Conservation (phyloP, 768 basidiomycete genomes). For the Crassisporium funariophilum region DNA sequence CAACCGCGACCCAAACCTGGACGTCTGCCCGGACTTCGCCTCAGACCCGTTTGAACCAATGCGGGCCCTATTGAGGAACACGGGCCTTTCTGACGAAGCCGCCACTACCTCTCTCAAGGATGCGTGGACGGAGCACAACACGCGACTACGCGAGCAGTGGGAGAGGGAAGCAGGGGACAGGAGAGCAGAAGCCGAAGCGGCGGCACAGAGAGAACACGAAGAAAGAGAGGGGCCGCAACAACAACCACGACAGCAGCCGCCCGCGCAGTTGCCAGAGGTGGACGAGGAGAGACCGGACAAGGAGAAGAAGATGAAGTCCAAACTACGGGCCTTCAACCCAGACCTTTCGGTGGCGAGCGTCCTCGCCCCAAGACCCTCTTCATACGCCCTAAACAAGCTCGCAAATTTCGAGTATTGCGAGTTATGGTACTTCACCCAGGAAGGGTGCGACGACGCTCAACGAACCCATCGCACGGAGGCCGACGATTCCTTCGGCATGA, state of each 20-base stretch:
- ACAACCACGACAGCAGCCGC: no score
- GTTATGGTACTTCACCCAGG: constrained; percentile 14
- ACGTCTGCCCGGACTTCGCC: no score
- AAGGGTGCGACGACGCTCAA: constrained; percentile 9
- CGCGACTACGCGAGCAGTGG: background rate
- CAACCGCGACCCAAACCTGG: no score
- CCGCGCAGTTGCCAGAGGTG: no score
- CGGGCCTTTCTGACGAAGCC: no score
- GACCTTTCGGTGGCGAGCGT: background rate
- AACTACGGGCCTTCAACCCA: background rate
- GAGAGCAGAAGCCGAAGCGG: background rate
- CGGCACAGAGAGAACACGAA: background rate
- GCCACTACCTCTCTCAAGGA: background rate
- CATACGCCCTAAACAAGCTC: constrained; percentile 4
- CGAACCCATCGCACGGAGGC: background rate
- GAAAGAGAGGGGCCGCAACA: background rate
- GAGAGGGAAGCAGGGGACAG: background rate
- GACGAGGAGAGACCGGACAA: no score
- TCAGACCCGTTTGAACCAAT: no score
- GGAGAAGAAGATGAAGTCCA: constrained; percentile 5
- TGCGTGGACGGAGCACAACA: background rate
- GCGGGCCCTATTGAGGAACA: no score
- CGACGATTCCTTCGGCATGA: background rate
- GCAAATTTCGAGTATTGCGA: constrained; percentile 11
- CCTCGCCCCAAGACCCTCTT: constrained; percentile 1